phyloP scores from a whole-genome alignment of 345 rosid species.

The Aquilaria malaccensis region DNA sequence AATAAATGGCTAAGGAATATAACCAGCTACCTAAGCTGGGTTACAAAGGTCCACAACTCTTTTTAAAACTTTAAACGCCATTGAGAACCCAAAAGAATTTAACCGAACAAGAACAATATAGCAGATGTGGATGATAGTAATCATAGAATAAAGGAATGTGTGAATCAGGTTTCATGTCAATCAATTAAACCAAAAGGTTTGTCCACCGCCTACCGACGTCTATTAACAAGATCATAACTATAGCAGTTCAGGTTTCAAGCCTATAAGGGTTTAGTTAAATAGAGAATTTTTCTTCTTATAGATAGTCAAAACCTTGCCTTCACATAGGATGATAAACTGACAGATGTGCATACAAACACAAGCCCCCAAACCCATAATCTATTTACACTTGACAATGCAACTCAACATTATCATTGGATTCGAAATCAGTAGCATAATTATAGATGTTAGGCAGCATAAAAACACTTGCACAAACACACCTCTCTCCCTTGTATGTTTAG shows the following conservation, averaged over 20 bases:
- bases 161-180: constrained; percentile 5
- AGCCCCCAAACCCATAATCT: constrained; percentile 21
- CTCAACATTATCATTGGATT: too few relatives aligned
- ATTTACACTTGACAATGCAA: not conserved
- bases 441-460: too few relatives aligned
- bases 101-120: too few relatives aligned
- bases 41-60: too few relatives aligned
- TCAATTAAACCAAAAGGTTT: not conserved
- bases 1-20: too few relatives aligned
- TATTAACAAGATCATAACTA: constrained; percentile 6
- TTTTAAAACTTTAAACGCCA: too few relatives aligned
- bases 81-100: too few relatives aligned
- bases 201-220: not conserved
- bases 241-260: not conserved
- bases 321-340: not conserved
- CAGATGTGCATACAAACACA: constrained; percentile 19
- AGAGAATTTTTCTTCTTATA: not conserved
- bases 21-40: too few relatives aligned
- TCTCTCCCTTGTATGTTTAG: too few relatives aligned
- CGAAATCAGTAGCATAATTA: too few relatives aligned
- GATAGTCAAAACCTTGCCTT: constrained; percentile 1
- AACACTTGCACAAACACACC: too few relatives aligned
- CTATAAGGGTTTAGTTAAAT: constrained; percentile 8
- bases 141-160: constrained; percentile 13
- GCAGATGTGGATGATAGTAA: not conserved